Evolutionary conservation across 1,284 basidiomycete genomes (phyloP).

Genomic region (Puccinia coronata): DNA sequence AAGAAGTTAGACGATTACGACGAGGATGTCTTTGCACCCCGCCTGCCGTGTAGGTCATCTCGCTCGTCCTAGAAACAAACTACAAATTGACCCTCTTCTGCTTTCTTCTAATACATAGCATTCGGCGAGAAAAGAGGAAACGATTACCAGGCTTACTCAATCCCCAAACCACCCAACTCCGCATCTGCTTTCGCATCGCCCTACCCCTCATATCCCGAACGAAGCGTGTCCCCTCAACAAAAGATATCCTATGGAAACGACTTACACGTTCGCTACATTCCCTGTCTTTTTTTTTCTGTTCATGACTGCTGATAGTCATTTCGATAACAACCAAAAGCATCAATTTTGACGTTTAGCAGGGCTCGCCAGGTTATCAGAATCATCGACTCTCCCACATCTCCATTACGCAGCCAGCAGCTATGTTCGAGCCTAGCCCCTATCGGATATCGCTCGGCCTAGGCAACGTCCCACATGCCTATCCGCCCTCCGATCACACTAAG

Average conservation of each 20-base stretch:
- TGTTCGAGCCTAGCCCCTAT: conserved; percentile 31
- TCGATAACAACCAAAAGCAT: too few relatives aligned
- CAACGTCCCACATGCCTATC: background rate
- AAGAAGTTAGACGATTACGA: conserved; percentile 42
- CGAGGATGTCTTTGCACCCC: conserved; percentile 43
- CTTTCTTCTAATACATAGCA: too few relatives aligned
- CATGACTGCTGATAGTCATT: background rate
- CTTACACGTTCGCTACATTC: background rate
- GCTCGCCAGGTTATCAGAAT: background rate
- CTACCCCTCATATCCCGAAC: conserved; percentile 21
- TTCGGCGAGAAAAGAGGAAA: conserved; percentile 25
- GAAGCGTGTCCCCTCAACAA: background rate
- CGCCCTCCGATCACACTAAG: conserved; percentile 17
- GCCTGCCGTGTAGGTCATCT: conserved; percentile 33
- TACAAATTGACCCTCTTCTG: too few relatives aligned
- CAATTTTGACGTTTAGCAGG: too few relatives aligned
- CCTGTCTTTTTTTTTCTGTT: too few relatives aligned
- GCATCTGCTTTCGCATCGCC: background rate
- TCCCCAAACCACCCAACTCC: background rate
- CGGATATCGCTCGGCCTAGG: conserved; percentile 23
- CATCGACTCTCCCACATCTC: conserved; percentile 6
- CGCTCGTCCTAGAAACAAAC: too few relatives aligned
- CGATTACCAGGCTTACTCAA: conserved; percentile 28
- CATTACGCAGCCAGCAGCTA: background rate
- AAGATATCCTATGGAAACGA: background rate